Evolutionary conservation across 345 rosid genomes (phyloP).

Genomic region (Schrenkiella parvula): DNA sequence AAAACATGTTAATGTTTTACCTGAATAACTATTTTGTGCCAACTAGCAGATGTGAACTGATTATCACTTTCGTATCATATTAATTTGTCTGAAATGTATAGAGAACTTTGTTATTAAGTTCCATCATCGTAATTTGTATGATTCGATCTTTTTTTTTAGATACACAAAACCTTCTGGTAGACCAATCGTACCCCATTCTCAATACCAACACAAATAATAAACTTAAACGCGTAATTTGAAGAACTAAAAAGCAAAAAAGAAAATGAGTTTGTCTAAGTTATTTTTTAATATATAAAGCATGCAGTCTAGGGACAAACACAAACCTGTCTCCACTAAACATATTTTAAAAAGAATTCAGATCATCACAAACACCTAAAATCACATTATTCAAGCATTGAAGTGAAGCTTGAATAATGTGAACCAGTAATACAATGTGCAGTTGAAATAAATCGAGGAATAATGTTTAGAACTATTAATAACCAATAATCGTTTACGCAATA

Average conservation of each 20-base stretch:
- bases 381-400: neutral
- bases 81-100: neutral
- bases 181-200: neutral
- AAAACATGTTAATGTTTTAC: neutral
- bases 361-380: neutral
- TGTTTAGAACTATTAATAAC: neutral
- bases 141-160: neutral
- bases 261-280: neutral
- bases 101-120: neutral
- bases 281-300: neutral
- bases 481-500: neutral
- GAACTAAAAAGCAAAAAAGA: neutral
- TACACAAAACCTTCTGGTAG: neutral
- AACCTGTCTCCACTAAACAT: neutral
- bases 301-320: neutral
- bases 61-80: neutral
- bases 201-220: neutral
- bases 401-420: neutral
- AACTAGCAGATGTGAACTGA: neutral
- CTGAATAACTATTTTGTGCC: neutral
- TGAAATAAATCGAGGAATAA: neutral
- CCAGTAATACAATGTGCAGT: neutral
- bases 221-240: neutral
- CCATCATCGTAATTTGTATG: no score
- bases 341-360: neutral